phyloP scores from a whole-genome alignment of 2,329 filamentous ascomycete genomes.

The Cercospora berteroae region DNA sequence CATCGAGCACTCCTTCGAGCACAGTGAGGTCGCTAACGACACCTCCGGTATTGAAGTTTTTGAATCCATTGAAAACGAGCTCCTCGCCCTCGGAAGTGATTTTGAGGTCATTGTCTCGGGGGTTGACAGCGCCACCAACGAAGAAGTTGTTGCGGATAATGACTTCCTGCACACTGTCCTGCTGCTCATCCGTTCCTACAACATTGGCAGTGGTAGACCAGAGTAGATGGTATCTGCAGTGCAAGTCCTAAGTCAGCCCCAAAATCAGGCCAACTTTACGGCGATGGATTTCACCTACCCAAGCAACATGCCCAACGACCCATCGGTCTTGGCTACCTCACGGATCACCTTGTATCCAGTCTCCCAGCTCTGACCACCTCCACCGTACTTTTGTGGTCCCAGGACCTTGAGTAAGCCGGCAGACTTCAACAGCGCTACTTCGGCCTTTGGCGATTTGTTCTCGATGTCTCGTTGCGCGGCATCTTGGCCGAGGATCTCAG shows the following conservation, averaged over 20 bases:
- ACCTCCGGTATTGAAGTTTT: slow-evolving; percentile 67
- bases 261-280: background rate
- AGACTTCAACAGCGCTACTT: slow-evolving; percentile 53
- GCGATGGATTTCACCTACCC: slow-evolving; percentile 37
- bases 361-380: slow-evolving; percentile 50
- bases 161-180: slow-evolving; percentile 55
- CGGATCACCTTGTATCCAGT: slow-evolving; percentile 60
- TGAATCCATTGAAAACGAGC: slow-evolving; percentile 61
- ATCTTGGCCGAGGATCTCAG: slow-evolving; percentile 51
- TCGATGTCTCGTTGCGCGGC: slow-evolving; percentile 50
- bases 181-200: slow-evolving; percentile 60
- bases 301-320: slow-evolving; percentile 63
- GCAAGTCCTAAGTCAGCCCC: background rate
- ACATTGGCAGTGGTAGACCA: slow-evolving; percentile 63
- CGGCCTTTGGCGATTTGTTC: slow-evolving; percentile 53
- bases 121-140: slow-evolving; percentile 64
- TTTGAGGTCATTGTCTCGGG: slow-evolving; percentile 60
- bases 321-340: slow-evolving; percentile 63
- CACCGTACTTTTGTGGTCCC: slow-evolving; percentile 52
- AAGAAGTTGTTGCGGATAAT: slow-evolving; percentile 66
- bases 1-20: slow-evolving; percentile 61
- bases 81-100: slow-evolving; percentile 56
- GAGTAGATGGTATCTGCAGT: slow-evolving; percentile 55
- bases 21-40: slow-evolving; percentile 65
- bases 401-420: slow-evolving; percentile 53